Evolutionary conservation across 2,329 filamentous ascomycete species (phyloP).

Genomic region (Leptographium wingfieldii): DNA sequence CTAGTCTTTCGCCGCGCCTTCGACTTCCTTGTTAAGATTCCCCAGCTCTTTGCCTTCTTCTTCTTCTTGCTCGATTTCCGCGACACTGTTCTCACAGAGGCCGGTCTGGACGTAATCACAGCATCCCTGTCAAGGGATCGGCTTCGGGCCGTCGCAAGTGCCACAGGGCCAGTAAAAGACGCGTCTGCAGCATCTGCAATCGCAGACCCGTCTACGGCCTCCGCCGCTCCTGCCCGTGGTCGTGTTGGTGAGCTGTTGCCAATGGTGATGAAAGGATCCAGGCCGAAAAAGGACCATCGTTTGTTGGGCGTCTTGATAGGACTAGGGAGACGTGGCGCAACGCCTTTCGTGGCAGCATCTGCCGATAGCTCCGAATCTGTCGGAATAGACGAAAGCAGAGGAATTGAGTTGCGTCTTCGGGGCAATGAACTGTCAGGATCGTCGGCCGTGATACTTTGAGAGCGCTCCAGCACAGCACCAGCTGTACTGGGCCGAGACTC

Average conservation of each 20-base stretch:
- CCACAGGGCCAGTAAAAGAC: conserved; percentile 7
- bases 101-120: conserved; percentile 11
- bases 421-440: conserved; percentile 23
- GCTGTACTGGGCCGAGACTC: conserved; percentile 56
- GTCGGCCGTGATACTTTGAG: conserved; percentile 23
- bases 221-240: conserved; percentile 32
- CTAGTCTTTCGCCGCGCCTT: conserved; percentile 35
- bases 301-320: conserved; percentile 42
- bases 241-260: conserved; percentile 31
- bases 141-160: background rate
- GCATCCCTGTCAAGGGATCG: conserved; percentile 11
- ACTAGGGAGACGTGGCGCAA: conserved; percentile 27
- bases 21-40: conserved; percentile 51
- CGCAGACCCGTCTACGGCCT: conserved; percentile 27
- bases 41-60: conserved; percentile 64
- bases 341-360: conserved; percentile 9
- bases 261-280: conserved; percentile 39
- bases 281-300: conserved; percentile 49
- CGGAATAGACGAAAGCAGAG: conserved; percentile 33
- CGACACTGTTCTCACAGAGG: conserved; percentile 15
- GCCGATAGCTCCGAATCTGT: conserved; percentile 19
- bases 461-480: conserved; percentile 52
- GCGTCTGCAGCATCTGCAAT: conserved; percentile 16
- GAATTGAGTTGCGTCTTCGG: conserved; percentile 47
- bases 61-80: conserved; percentile 37